Evolutionary conservation across 768 basidiomycete genomes (phyloP).

Genomic region (Kwoniella dejecticola): DNA sequence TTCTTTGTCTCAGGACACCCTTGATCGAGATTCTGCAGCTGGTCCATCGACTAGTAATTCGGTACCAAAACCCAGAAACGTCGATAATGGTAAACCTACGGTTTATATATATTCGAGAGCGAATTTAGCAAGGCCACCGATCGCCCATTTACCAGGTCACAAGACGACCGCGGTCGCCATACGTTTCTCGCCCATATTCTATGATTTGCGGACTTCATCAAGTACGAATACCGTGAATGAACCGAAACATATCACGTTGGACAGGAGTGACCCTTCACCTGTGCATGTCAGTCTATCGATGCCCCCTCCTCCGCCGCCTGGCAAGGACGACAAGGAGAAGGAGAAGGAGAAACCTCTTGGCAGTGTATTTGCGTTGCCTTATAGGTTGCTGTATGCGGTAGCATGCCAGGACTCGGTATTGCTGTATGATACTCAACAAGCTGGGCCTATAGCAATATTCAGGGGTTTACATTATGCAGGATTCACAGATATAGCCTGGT

Average conservation of each 20-base stretch:
- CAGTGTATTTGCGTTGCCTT: conserved; percentile 84
- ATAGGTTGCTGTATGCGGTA: conserved; percentile 91
- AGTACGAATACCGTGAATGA: conserved; percentile 55
- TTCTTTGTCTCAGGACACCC: conserved; percentile 32
- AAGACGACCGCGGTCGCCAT: conserved; percentile 94
- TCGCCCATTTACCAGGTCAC: conserved; percentile 93
- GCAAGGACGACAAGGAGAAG: conserved; percentile 35
- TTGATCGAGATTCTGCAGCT: conserved; percentile 14
- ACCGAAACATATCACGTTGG: conserved; percentile 66
- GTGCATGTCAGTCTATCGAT: conserved; percentile 57
- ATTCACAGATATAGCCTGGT: conserved; percentile 97
- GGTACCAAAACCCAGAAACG: conserved; percentile 50
- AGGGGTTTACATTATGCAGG: conserved; percentile 96
- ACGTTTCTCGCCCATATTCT: conserved; percentile 87
- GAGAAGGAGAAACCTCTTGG: conserved; percentile 50
- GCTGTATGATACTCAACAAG: conserved; percentile 96
- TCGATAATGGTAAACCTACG: conserved; percentile 60
- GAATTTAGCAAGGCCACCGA: conserved; percentile 87
- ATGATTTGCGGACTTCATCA: conserved; percentile 72
- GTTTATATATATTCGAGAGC: conserved; percentile 96
- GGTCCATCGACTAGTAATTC: conserved; percentile 22
- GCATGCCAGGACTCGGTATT: conserved; percentile 94
- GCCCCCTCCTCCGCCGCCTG: conserved; percentile 66
- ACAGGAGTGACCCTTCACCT: conserved; percentile 50
- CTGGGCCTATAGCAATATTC: conserved; percentile 84